These are phyloP conservation scores for Myriosclerotinia curreyana DNA, from an alignment of 2,329 filamentous ascomycete genomes.

Conservation along the genomic window DNA sequence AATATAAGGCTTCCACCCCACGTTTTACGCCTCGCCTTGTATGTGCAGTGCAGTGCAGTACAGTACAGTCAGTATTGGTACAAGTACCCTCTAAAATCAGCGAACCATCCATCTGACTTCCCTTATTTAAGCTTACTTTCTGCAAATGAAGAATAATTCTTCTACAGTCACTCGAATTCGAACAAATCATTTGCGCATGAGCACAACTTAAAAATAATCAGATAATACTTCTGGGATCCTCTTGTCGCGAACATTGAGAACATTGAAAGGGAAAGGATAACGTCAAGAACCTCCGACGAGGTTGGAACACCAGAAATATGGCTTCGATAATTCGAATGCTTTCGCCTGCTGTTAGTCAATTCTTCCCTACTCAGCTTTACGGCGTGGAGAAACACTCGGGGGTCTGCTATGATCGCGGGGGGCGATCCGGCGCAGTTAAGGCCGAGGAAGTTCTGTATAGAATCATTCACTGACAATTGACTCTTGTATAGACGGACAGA, in stretches of 20 bases:
- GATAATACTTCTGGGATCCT: not conserved
- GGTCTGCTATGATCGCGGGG: not conserved
- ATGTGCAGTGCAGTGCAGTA: no score
- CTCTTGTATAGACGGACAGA: conserved; percentile 26
- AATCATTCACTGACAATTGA: conserved; percentile 27
- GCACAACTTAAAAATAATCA: conserved; percentile 5
- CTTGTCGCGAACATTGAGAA: conserved; percentile 13
- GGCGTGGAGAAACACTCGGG: not conserved
- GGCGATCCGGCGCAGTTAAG: conserved; percentile 6
- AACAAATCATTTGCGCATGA: conserved; percentile 19
- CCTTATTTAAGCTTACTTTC: not conserved
- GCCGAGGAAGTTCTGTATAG: not conserved
- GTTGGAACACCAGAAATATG: conserved; percentile 7
- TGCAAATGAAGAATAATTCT: conserved; percentile 17
- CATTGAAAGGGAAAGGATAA: conserved; percentile 9
- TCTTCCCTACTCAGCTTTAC: not conserved
- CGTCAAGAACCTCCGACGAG: conserved; percentile 7
- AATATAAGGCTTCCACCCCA: conserved; percentile 20
- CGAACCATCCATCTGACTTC: conserved; percentile 11
- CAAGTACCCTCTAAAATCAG: conserved; percentile 7
- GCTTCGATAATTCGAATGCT: conserved; percentile 21
- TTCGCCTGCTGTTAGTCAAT: conserved; percentile 19
- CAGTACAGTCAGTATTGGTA: no score
- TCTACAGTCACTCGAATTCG: not conserved
- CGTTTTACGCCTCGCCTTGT: conserved; percentile 19